These are phyloP conservation scores for Ganoderma sinense DNA, from an alignment of 1,284 basidiomycete species.

Conservation along the genomic window DNA sequence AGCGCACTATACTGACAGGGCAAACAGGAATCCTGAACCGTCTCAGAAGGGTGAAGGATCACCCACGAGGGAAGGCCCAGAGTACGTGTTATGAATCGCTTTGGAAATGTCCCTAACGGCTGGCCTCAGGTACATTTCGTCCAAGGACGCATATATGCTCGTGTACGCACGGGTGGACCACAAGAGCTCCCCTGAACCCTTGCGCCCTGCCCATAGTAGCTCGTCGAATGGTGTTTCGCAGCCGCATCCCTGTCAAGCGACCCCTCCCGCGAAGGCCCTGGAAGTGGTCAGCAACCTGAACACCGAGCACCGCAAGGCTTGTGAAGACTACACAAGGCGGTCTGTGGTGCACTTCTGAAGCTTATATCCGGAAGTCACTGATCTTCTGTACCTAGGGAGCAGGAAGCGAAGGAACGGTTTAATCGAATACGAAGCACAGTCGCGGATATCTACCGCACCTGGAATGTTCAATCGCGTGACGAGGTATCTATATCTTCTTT, in stretches of 20 bases:
- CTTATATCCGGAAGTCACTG: neutral
- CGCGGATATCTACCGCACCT: slow-evolving; percentile 66
- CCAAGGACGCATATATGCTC: slow-evolving; percentile 92
- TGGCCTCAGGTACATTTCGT: slow-evolving; percentile 48
- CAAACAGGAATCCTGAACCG: slow-evolving; percentile 13
- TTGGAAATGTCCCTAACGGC: neutral
- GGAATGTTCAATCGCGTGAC: slow-evolving; percentile 58
- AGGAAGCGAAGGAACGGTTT: slow-evolving; percentile 53
- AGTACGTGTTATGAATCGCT: slow-evolving; percentile 24
- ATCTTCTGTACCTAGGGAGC: slow-evolving; percentile 47
- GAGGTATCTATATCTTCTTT: slow-evolving; percentile 50
- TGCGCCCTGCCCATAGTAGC: slow-evolving; percentile 5
- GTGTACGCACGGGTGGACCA: slow-evolving; percentile 69
- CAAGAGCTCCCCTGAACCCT: neutral
- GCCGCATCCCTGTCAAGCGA: neutral
- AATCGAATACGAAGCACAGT: slow-evolving; percentile 58
- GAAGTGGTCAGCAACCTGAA: slow-evolving; percentile 66
- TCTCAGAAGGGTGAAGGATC: slow-evolving; percentile 16
- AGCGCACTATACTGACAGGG: neutral
- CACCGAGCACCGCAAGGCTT: slow-evolving; percentile 55
- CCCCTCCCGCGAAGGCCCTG: slow-evolving; percentile 60
- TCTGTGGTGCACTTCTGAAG: slow-evolving; percentile 38
- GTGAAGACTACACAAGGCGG: slow-evolving; percentile 59
- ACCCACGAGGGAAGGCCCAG: slow-evolving; percentile 23
- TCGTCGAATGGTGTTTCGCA: neutral